Conservation (phyloP, 2,329 filamentous ascomycete species). For the Xylariaceae sp. region DNA sequence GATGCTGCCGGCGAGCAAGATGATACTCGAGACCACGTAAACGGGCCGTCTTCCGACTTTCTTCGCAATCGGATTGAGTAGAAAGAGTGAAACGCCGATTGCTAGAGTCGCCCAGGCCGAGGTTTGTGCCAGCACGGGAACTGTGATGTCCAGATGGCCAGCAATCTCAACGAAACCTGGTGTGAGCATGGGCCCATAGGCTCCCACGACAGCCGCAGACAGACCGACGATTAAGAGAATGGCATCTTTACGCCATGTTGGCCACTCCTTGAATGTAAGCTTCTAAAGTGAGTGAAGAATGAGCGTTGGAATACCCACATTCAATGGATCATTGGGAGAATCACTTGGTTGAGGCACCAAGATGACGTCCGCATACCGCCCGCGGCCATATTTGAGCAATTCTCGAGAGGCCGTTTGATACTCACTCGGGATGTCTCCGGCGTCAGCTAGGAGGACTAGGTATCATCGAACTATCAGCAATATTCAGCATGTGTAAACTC, state of each 20-base stretch:
- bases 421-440: conserved; percentile 42
- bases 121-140: conserved; percentile 40
- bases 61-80: conserved; percentile 48
- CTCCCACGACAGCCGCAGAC: conserved; percentile 34
- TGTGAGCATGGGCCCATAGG: conserved; percentile 35
- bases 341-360: conserved; percentile 43
- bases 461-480: conserved; percentile 15
- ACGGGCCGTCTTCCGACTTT: conserved; percentile 47
- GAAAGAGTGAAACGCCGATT: conserved; percentile 44
- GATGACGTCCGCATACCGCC: conserved; percentile 33
- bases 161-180: conserved; percentile 38
- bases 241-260: conserved; percentile 36
- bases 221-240: conserved; percentile 36
- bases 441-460: conserved; percentile 42
- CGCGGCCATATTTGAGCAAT: conserved; percentile 37
- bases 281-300: not conserved
- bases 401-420: conserved; percentile 40
- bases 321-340: conserved; percentile 45
- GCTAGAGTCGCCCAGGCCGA: conserved; percentile 46
- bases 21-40: conserved; percentile 42
- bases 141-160: conserved; percentile 38
- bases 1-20: conserved; percentile 44
- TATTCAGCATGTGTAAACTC: not conserved
- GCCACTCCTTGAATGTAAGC: conserved; percentile 38
- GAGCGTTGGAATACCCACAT: conserved; percentile 30